Evolutionary conservation across 148 eudicot genomes (phyloP).

Genomic region (Silene latifolia): DNA sequence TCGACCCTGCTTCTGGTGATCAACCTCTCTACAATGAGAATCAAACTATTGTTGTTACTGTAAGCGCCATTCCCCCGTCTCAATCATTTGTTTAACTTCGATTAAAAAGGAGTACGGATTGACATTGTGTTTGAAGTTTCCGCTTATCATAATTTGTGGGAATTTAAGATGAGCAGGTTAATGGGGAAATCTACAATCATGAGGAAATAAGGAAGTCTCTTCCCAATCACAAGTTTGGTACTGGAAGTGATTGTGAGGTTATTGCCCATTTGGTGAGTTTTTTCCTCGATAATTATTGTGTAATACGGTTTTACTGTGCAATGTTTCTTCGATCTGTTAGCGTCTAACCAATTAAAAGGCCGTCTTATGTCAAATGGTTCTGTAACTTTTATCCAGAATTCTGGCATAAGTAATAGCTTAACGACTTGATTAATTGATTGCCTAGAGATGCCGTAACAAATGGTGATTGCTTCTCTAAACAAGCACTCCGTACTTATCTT

Average conservation of each 20-base stretch:
- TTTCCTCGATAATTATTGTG: not conserved
- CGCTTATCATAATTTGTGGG: too few species aligned
- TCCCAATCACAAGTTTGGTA: conserved; percentile 62
- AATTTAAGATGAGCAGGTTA: conserved; percentile 40
- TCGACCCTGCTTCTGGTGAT: conserved; percentile 94
- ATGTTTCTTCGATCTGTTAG: too few species aligned
- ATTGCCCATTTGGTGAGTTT: conserved; percentile 79
- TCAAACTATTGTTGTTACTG: conserved; percentile 63
- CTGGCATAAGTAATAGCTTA: too few species aligned
- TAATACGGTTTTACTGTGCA: too few species aligned
- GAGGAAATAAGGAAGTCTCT: conserved; percentile 54
- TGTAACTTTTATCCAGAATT: too few species aligned
- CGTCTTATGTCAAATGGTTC: too few species aligned
- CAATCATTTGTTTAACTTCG: not conserved
- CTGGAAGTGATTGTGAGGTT: conserved; percentile 93
- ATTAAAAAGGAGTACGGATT: too few species aligned
- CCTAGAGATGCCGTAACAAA: too few species aligned
- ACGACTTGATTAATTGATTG: too few species aligned
- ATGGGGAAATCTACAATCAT: conserved; percentile 93
- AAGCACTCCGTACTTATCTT: not conserved
- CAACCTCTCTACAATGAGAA: conserved; percentile 80
- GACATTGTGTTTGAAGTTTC: too few species aligned
- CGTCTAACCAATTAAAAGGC: too few species aligned
- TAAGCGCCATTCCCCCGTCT: conserved; percentile 12
- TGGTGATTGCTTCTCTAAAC: not conserved